phyloP scores from a whole-genome alignment of 257 asterid species.

The Solanum habrochaites region DNA sequence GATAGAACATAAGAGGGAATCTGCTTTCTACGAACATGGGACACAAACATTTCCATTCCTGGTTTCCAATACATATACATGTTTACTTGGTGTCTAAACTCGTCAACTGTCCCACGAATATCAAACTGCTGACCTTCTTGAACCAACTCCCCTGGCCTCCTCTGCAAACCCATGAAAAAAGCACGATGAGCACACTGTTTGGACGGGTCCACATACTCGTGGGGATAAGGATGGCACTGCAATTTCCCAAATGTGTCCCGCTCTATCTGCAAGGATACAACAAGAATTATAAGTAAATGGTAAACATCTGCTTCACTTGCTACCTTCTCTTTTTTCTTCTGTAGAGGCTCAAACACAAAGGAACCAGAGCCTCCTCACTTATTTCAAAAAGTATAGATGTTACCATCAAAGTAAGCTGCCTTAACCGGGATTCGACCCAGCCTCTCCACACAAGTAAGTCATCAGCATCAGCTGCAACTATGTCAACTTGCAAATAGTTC shows the following conservation, averaged over 20 bases:
- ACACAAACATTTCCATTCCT: constrained; percentile 83
- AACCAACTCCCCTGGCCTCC: constrained; percentile 71
- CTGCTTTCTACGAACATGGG: constrained; percentile 87
- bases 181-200: constrained; percentile 67
- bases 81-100: constrained; percentile 70
- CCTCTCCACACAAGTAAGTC: constrained; percentile 97
- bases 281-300: constrained; percentile 4
- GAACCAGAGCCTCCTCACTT: neutral
- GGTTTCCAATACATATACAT: constrained; percentile 79
- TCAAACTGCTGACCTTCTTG: constrained; percentile 95
- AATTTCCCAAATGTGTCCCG: constrained; percentile 75
- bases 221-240: constrained; percentile 93
- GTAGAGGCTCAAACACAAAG: neutral
- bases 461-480: constrained; percentile 68
- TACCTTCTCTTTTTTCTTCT: neutral
- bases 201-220: constrained; percentile 52
- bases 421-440: constrained; percentile 94
- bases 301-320: neutral
- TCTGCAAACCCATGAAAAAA: constrained; percentile 84
- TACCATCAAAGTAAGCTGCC: constrained; percentile 92
- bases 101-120: constrained; percentile 86
- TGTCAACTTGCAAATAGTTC: constrained; percentile 81
- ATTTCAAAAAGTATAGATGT: constrained; percentile 13
- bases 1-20: constrained; percentile 76
- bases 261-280: constrained; percentile 65